Conservation (phyloP, 306 rosid species). For the Albizia julibrissin region DNA sequence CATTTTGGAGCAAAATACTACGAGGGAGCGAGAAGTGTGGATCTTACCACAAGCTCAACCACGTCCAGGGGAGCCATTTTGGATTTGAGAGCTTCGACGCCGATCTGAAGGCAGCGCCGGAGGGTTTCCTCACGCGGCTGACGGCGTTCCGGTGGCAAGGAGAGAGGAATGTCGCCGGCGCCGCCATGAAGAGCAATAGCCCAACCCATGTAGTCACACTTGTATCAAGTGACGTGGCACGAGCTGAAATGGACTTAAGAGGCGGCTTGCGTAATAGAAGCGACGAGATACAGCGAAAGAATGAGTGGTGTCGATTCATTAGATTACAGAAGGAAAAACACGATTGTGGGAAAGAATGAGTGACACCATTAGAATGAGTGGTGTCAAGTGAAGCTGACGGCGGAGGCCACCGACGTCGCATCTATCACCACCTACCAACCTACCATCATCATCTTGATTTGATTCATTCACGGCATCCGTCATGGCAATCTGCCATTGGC, state of each 20-base stretch:
- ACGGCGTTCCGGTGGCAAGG: slow-evolving; percentile 62
- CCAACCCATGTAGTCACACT: slow-evolving; percentile 68
- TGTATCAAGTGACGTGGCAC: neutral
- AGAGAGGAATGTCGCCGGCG: slow-evolving; percentile 82
- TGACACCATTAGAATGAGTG: no score
- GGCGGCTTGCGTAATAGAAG: neutral
- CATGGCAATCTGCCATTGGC: neutral
- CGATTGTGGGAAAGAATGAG: neutral
- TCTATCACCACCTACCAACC: neutral
- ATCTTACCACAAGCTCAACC: slow-evolving; percentile 45
- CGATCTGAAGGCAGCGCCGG: slow-evolving; percentile 71
- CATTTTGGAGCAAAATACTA: no score
- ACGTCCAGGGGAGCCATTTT: slow-evolving; percentile 62
- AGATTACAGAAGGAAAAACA: neutral
- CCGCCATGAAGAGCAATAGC: slow-evolving; percentile 94
- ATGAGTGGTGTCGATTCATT: neutral
- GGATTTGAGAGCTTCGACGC: slow-evolving; percentile 72
- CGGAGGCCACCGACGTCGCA: neutral
- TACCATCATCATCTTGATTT: no score
- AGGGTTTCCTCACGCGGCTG: slow-evolving; percentile 79
- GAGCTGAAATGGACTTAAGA: neutral
- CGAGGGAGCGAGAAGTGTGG: no score
- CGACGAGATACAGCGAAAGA: neutral
- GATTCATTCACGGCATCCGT: no score
- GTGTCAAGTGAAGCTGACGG: neutral